These are phyloP conservation scores for Candida takata DNA, from an alignment of 805 yeast species.

Conservation along the genomic window DNA sequence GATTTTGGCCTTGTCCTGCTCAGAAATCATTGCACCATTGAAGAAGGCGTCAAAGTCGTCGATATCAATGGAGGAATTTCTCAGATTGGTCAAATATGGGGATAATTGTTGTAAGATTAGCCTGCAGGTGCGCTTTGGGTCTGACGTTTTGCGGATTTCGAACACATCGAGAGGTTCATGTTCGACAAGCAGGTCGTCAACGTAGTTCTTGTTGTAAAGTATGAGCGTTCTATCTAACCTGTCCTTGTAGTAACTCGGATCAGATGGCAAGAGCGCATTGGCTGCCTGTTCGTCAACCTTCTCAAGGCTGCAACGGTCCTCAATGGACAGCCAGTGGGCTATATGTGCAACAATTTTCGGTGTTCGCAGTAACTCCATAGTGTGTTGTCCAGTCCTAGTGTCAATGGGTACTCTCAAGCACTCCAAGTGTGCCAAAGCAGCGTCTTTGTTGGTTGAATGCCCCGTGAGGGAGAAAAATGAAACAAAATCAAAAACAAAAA, in stretches of 20 bases:
- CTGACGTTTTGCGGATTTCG: conserved; percentile 12
- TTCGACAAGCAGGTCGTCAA: conserved; percentile 15
- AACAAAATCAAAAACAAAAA: no score
- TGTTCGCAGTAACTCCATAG: conserved; percentile 1
- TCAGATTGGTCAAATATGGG: conserved; percentile 11
- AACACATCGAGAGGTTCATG: conserved; percentile 11
- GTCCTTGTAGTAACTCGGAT: conserved; percentile 11
- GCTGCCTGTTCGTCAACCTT: conserved; percentile 5
- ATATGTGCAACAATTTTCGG: conserved; percentile 8
- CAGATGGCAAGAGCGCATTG: conserved; percentile 4
- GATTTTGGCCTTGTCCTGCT: conserved; percentile 21
- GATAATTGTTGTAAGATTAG: conserved; percentile 5
- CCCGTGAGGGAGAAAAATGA: no score
- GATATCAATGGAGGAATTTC: conserved; percentile 1
- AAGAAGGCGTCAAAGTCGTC: conserved; percentile 15
- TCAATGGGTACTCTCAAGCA: no score
- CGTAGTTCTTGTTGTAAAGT: conserved; percentile 9
- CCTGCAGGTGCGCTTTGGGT: conserved; percentile 16
- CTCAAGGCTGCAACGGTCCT: conserved; percentile 17
- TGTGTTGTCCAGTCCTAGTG: no score
- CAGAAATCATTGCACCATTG: conserved; percentile 9
- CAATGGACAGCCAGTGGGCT: conserved; percentile 11
- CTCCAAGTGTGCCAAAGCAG: no score
- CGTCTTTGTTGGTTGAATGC: no score
- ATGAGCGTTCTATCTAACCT: conserved; percentile 11